A percentile compares a stretch with the other conserved stretches of the same genome.
Evolutionary conservation across 148 eudicot species (phyloP).

Genomic region (Bassia scoparia): DNA sequence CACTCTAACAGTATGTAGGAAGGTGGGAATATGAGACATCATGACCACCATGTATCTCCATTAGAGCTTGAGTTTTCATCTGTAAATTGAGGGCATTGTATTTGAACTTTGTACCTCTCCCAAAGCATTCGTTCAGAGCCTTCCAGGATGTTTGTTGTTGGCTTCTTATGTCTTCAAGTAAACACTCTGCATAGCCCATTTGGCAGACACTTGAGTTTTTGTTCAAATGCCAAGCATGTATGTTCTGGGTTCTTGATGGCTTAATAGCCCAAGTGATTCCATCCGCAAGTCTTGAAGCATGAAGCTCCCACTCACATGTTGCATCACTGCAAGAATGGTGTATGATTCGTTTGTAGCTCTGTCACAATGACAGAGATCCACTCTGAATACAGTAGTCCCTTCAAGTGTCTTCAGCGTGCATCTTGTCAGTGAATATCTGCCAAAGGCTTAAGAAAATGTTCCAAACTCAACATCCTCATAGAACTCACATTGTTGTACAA

Average conservation of each 20-base stretch:
- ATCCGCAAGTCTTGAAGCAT: background rate
- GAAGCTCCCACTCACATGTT: background rate
- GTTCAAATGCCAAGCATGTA: background rate
- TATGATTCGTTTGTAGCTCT: background rate
- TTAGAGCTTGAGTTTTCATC: background rate
- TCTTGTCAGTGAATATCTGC: background rate
- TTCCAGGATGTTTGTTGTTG: background rate
- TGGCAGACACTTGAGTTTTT: background rate
- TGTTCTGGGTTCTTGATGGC: background rate
- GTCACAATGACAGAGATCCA: background rate
- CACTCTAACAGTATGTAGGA: background rate
- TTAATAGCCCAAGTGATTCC: background rate
- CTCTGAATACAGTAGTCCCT: background rate
- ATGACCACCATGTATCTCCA: background rate
- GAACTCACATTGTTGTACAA: background rate
- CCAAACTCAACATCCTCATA: background rate
- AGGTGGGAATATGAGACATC: background rate
- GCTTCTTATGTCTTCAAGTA: constrained; percentile 5
- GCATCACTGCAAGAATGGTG: background rate
- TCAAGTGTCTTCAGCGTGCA: background rate
- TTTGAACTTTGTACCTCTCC: background rate
- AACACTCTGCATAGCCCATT: background rate
- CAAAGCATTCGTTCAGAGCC: background rate
- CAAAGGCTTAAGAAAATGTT: background rate
- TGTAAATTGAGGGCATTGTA: background rate